Evolutionary conservation across 2,329 filamentous ascomycete species (phyloP), one percentile per base, ranked within the genome.

Genomic region (Aspergillus versicolor): DNA sequence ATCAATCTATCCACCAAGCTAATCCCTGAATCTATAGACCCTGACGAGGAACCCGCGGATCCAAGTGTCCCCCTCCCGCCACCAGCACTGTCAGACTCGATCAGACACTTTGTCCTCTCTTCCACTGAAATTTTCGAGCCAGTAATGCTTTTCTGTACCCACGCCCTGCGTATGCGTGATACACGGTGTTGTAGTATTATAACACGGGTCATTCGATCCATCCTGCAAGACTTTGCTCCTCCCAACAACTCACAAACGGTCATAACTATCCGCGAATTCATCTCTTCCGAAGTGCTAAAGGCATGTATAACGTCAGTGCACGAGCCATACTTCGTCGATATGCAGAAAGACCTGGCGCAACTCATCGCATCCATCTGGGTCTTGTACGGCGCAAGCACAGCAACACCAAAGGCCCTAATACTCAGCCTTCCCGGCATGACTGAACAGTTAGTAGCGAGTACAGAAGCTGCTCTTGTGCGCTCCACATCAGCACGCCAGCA

Each of bases 271-370:
- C 87, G 92, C 52, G 91, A 96, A 68, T 99, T 92, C 73, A 92
- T 97, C 69, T 91, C 88, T 52, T 86, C 87, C 5, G 90, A 96
- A 63, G 91, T 97, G 2, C 83, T 99, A 49, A 91, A 92, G 77
- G 91, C 92, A 0, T 93, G 90, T 67, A 90, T 97, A 70, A 90
- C 88, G 2, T 95, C 90, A 2, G 85, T 99, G 50, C 90, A 97
- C 75, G 94, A 99, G 64, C 88, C 91, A 0, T 97, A 97, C 74
- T 99, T 97, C 74, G 92, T 97, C 34, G 94, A 99, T 65, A 85
- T 95, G 61, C 94, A 99, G 68, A 93, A 92, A 70, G 92, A 99
- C 51, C 82, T 99, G 21, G 93, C 92, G 0, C 84, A 87, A 21
- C 81, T 97, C 38, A 96, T 99, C 60, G 92, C 92, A 0, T 84